These are phyloP conservation scores for Niveomyces coronatus DNA, from an alignment of 2,329 filamentous ascomycete genomes.

Conservation along the genomic window DNA sequence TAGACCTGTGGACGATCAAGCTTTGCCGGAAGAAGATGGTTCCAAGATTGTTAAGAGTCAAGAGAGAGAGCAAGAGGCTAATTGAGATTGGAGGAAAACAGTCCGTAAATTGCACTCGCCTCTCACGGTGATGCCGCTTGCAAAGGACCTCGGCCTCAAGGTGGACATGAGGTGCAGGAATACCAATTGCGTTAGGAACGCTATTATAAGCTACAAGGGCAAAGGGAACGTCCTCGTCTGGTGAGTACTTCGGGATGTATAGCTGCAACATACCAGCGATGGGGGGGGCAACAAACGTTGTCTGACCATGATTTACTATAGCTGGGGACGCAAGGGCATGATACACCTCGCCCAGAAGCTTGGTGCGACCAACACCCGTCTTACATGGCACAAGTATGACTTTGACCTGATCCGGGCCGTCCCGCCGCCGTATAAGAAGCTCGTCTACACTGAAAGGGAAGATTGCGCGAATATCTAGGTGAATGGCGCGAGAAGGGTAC, in stretches of 20 bases:
- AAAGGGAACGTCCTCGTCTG: slow-evolving; percentile 49
- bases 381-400: slow-evolving; percentile 39
- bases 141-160: slow-evolving; percentile 41
- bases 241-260: slow-evolving; percentile 19
- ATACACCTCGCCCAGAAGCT: slow-evolving; percentile 40
- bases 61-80: background rate
- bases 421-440: slow-evolving; percentile 35
- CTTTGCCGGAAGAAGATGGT: background rate
- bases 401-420: slow-evolving; percentile 50
- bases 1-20: background rate
- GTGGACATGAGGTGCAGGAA: slow-evolving; percentile 49
- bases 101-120: slow-evolving; percentile 43
- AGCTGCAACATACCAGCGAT: background rate
- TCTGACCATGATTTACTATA: slow-evolving; percentile 12
- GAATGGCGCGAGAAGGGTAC: no score
- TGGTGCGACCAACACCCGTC: slow-evolving; percentile 36
- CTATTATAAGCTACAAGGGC: slow-evolving; percentile 36
- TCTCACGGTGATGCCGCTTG: slow-evolving; percentile 46
- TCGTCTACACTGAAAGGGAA: slow-evolving; percentile 38
- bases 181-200: slow-evolving; percentile 39
- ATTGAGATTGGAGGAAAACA: slow-evolving; percentile 11
- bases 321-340: slow-evolving; percentile 48
- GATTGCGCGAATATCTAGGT: slow-evolving; percentile 33
- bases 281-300: background rate
- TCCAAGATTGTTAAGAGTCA: background rate